These are phyloP conservation scores for Clitoria ternatea DNA, from an alignment of 306 rosid genomes.

Conservation along the genomic window DNA sequence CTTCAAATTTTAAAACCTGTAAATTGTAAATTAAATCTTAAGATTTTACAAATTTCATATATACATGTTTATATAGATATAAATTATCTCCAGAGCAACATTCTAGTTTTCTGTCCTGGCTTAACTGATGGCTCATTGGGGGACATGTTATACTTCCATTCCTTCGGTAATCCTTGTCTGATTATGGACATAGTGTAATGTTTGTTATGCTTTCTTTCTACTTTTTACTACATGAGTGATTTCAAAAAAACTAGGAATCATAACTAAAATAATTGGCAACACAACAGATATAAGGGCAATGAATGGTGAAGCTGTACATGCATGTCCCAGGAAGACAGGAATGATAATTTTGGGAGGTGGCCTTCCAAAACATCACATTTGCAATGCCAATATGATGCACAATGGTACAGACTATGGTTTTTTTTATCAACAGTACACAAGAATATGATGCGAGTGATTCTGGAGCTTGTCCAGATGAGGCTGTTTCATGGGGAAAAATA, in stretches of 20 bases:
- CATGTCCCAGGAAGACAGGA: constrained; percentile 78
- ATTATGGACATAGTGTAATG: constrained; percentile 71
- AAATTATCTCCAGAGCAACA: no score
- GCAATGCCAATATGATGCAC: constrained; percentile 97
- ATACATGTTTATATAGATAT: no score
- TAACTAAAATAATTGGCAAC: constrained; percentile 13
- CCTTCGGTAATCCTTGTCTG: constrained; percentile 69
- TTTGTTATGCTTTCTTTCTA: constrained; percentile 2
- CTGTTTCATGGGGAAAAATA: constrained; percentile 89
- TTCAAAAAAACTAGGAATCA: background rate
- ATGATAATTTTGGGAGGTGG: no score
- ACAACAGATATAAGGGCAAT: constrained; percentile 78
- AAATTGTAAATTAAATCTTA: no score
- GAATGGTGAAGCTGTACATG: constrained; percentile 85
- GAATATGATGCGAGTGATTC: constrained; percentile 93
- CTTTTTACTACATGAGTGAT: constrained; percentile 1
- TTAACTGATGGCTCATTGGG: constrained; percentile 91
- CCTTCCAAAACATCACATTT: constrained; percentile 90
- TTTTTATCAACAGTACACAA: constrained; percentile 80
- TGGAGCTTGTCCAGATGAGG: constrained; percentile 91
- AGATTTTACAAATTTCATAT: no score
- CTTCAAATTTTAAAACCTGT: no score
- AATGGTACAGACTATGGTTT: constrained; percentile 91
- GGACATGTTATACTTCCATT: constrained; percentile 89
- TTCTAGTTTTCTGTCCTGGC: no score